Percentiles rank a stretch among this genome's conserved stretches.
phyloP scores from a whole-genome alignment of 192 early-diverging fungal species.

The Thoreauomyces humboldtii region DNA sequence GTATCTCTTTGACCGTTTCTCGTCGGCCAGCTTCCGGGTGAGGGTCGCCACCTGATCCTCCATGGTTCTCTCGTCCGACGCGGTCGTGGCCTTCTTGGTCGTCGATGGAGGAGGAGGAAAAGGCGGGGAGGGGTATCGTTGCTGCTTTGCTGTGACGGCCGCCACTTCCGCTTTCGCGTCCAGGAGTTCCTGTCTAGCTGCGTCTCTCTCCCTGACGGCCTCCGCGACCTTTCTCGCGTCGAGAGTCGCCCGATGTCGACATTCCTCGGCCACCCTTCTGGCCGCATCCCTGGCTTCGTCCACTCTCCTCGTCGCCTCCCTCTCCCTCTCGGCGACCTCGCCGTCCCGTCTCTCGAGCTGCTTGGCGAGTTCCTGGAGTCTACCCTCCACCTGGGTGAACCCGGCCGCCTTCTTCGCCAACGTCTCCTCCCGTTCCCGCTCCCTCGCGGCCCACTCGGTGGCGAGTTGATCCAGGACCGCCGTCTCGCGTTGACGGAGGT shows the following conservation, averaged over 20 bases:
- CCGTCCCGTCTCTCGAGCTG: constrained; percentile 34
- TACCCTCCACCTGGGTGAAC: constrained; percentile 28
- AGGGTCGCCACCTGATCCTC: too few relatives aligned
- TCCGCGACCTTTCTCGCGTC: constrained; percentile 24
- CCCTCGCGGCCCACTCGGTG: constrained; percentile 35
- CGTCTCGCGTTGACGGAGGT: constrained; percentile 33
- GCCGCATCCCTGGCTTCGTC: constrained; percentile 30
- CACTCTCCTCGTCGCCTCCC: constrained; percentile 7
- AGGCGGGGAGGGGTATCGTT: neutral
- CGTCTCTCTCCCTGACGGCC: constrained; percentile 14
- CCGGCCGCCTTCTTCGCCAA: constrained; percentile 25
- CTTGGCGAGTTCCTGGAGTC: constrained; percentile 18
- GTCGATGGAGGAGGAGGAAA: neutral
- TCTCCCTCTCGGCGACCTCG: constrained; percentile 16
- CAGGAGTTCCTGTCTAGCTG: constrained; percentile 18
- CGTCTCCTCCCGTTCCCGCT: constrained; percentile 29
- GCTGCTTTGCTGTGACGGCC: neutral
- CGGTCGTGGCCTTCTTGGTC: constrained; percentile 2
- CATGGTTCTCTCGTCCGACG: too few relatives aligned
- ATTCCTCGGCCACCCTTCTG: constrained; percentile 39
- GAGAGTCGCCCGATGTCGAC: constrained; percentile 30
- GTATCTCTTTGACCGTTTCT: constrained; percentile 32
- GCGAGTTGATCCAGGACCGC: constrained; percentile 33
- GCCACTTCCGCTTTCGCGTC: neutral
- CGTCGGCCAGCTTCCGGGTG: constrained; percentile 26